Evolutionary conservation across 208 protist genomes (phyloP), one percentile per base, ranked within the genome.

Genomic region (Strigomonas culicis): DNA sequence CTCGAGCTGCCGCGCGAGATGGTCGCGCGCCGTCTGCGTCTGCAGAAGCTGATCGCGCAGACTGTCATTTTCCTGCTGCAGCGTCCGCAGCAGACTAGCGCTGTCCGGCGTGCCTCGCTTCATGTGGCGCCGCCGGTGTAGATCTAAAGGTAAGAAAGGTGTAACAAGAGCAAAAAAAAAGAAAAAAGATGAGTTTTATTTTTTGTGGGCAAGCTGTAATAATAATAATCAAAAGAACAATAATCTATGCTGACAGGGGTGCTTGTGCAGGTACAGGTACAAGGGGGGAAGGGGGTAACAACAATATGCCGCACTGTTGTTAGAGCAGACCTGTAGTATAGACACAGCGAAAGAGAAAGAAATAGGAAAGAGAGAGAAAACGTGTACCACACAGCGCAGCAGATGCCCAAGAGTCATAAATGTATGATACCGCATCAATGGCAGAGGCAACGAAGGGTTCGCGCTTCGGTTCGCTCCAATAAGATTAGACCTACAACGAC

Each of bases 61-160:
- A 2, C 43, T 52, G 56, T 91, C 78, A 59, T 87, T 87, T 66
- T 91, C 84, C 22, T 60, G 68, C 64, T 85, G 80, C 17, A 91
- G 68, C 11, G 63, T 58, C 7, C 64, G 62, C 28, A 86, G 57
- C 21, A 82, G 39, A 10, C 34, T 58, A 17, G 13, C 27, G 7
- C n/a, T 10, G n/a, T 11, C 52, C n/a, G n/a, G 28, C 36, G 8
- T 32, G n/a, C 13, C 7, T 8, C 11, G 17, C 21, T 36, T 7
- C 24, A 17, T 36, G 52, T 39, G 8, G 30, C 36, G 13, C 36
- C 27, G 27, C 30, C 36, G 17, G 7, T 58, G n/a, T 21, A n/a
- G 52, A 31, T 58, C 52, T 34, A 58, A 31, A 58, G 4, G 36
- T 15, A 39, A 39, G 27, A 39, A 58, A 10, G 21, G 27, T 53